A percentile compares a stretch with the other conserved stretches of the same genome.
These are phyloP conservation scores for Apostasia ramifera DNA, from an alignment of 106 monocot genomes.

Conservation along the genomic window DNA sequence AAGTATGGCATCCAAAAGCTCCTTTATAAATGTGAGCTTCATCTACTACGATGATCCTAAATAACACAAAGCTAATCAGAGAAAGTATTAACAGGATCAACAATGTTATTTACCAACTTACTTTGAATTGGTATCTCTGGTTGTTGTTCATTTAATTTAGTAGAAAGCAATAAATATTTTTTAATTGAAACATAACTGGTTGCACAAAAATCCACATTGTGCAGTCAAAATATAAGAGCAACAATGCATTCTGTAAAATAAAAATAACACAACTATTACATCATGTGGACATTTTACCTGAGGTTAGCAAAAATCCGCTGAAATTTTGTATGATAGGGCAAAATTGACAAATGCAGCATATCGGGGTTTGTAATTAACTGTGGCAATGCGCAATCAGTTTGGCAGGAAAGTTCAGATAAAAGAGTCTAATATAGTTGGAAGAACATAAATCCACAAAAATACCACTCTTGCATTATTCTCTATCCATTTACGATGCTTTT, in stretches of 20 bases:
- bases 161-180: too few species aligned
- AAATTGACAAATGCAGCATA: conserved; percentile 87
- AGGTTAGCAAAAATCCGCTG: conserved; percentile 78
- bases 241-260: background rate
- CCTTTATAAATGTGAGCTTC: conserved; percentile 92
- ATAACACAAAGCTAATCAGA: conserved; percentile 5
- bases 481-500: conserved; percentile 51
- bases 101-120: too few species aligned
- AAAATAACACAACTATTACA: background rate
- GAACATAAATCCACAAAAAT: conserved; percentile 5
- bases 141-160: too few species aligned
- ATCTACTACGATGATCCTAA: conserved; percentile 83
- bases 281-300: conserved; percentile 37
- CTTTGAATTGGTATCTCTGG: too few species aligned
- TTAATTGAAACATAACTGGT: too few species aligned
- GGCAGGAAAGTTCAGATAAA: conserved; percentile 1
- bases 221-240: too few species aligned
- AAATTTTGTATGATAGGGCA: conserved; percentile 79
- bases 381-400: conserved; percentile 14
- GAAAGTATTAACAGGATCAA: background rate
- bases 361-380: conserved; percentile 98
- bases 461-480: conserved; percentile 77
- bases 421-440: background rate
- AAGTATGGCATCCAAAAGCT: conserved; percentile 93
- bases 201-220: too few species aligned